Base-by-base conservation (phyloP, 106 monocot species). In the Acorus calamus region DNA sequence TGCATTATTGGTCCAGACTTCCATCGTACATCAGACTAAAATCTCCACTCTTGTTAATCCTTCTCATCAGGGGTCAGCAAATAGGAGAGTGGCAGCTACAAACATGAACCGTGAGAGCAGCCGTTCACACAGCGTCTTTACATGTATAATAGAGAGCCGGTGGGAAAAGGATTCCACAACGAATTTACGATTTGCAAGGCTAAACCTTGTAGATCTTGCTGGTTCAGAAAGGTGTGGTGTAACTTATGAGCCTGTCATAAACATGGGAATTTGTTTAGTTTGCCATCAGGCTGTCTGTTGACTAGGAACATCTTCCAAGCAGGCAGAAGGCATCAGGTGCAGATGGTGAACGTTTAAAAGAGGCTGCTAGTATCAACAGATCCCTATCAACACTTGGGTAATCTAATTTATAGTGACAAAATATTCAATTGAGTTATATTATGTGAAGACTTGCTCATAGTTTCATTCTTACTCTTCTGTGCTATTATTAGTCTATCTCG, bases 311-410 rank as follows among this genome's bases (percentile, higher is more conserved):
- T 73, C 28, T 62, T 54, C 63, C 12, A 76, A 77, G 68, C 79
- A 94, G 94, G 67, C 94, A 94, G 43, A 94, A 89, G 66, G 73
- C 77, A 49, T 89, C 94, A 65, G 94, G 94, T 65, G 94, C 89
- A 66, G 94, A 89, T 86, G 94, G 94, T 41, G 89, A 86, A 56
- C 70, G 94, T 6, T 63, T 94, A 3, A 94, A 94, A 57, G 94
- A 94, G 79, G 89, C 94, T 66, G 86, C 84, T 60, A 94, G 66
- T 72, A 94, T 94, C 52, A 94, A 94, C 53, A 94, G 84, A 79
- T 94, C 94, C n/a, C 84, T 94, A 58, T 94, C 94, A 48, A 84
- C 94, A 56, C 84, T 94, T 58, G 89, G 89, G 94, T 94, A 84
- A 73, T 68, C 8, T 44, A 5, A 28, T 28, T 28, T 28, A 28